Base-by-base conservation (phyloP, 768 basidiomycete species). In the Boletellus emodensis region DNA sequence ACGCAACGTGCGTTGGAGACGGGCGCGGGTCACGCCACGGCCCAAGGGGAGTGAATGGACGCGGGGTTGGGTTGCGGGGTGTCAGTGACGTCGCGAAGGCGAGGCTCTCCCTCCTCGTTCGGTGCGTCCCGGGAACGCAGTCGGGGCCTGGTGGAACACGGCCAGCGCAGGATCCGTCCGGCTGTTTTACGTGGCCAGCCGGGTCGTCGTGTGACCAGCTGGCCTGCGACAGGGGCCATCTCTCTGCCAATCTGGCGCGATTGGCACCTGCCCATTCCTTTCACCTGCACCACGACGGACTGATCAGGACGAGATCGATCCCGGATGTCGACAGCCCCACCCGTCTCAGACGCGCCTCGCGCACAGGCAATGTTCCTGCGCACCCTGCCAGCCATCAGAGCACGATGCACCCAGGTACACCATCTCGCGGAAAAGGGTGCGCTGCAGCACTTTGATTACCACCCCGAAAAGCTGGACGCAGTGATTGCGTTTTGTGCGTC, bases 341-440 rank as follows among this genome's bases (percentile, higher is more conserved):
- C 33, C 37, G 50, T 35, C 37, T 34, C 30, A 24, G 45, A 61
- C 40, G 50, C 56, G 32, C 50, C 59, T 40, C 56, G 40, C 44
- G 55, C 40, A 36, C 60, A 54, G 35, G 81, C 84, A 22, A 72
- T 70, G 6, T 94, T 94, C 62, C 80, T 96, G 39, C 84, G 87
- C 30, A 92, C 90, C 0, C 76, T 96, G 3, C 87, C 90, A 14
- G 81, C 93, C n/a, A 92, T 97, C 59, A 81, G 95, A 40, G 86
- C 94, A 59, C 79, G 91, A 38, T 98, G 93, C 67, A 64, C 70
- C 11, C 78, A 78, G 37, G 91, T 98, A 32, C 83, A 87, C 66
- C 78, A 82, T 26, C 83, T 95, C 17, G 94, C 90, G 12, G 72
- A 81, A 65, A 63, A 78, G 54, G 86, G 83, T 44, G 80, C 85